These are phyloP conservation scores for Ophiostoma angusticollis DNA, from an alignment of 2,329 filamentous ascomycete genomes.

Conservation along the genomic window DNA sequence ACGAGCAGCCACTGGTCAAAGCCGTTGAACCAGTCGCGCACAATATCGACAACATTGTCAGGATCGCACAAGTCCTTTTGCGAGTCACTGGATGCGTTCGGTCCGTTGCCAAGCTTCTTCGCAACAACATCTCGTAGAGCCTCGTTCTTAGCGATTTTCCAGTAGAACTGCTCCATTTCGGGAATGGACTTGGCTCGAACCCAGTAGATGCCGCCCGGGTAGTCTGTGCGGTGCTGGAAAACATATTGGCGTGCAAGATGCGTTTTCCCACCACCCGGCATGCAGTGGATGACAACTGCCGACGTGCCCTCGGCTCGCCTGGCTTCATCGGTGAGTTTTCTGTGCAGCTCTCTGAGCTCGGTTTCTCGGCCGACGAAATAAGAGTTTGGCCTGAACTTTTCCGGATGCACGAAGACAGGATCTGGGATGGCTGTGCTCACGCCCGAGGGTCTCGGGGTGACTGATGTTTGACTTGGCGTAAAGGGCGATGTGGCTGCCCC, in stretches of 20 bases:
- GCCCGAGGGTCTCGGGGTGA: too few relatives aligned
- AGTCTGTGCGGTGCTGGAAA: constrained; percentile 44
- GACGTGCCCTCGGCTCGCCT: constrained; percentile 44
- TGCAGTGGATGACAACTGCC: constrained; percentile 50
- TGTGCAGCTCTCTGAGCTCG: constrained; percentile 45
- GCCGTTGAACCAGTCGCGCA: constrained; percentile 48
- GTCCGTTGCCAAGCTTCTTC: constrained; percentile 23
- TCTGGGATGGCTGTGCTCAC: constrained; percentile 2
- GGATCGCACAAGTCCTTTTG: constrained; percentile 22
- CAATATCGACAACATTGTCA: constrained; percentile 39
- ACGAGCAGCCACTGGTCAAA: constrained; percentile 54
- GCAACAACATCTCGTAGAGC: constrained; percentile 29
- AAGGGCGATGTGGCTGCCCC: constrained; percentile 7
- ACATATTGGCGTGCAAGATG: constrained; percentile 57
- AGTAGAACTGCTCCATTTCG: constrained; percentile 49
- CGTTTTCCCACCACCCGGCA: constrained; percentile 56
- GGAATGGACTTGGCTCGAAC: constrained; percentile 47
- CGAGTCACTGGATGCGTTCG: background rate
- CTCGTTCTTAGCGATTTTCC: constrained; percentile 50
- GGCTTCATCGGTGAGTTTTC: constrained; percentile 43
- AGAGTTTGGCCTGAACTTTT: constrained; percentile 48
- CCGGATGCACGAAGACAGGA: constrained; percentile 32
- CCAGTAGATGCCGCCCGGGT: constrained; percentile 58
- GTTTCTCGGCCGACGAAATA: constrained; percentile 48
- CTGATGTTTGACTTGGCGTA: too few relatives aligned